Base-by-base conservation (phyloP, 768 basidiomycete species). In the Suillus paluster region DNA sequence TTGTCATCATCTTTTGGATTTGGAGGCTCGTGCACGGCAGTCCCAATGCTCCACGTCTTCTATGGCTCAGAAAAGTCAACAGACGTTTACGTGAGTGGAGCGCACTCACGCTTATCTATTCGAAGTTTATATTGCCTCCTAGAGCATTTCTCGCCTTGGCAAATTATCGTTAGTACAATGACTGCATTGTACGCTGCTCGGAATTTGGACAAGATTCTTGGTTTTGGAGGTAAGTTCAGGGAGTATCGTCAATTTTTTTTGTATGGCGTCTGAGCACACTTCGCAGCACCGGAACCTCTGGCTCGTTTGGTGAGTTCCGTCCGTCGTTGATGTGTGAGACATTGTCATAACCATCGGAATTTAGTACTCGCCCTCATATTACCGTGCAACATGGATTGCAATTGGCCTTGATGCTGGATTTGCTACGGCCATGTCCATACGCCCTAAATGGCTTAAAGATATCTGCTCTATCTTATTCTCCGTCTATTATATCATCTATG, bases 381-480 rank as follows among this genome's bases (percentile, higher is more conserved):
- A 96, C 78, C 90, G 97, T 27, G 97, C 95, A 9, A 97, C 96
- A 57, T 99, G 95, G 91, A 89, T 99, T 61, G 86, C 77, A 54
- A 97, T 93, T 1, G 96, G 95, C 2, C 80, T 98, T n/a, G 97
- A 99, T 72, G 95, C 96, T 3, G 97, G 96, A 1, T 98, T 99
- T 71, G 95, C 95, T 0, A 95, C 95, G 0, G 96, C 97, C 14
- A 95, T 97, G 92, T 80, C 86, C 2, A 93, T 99, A 60, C 87
- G 90, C 15, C 92, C 94, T 4, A 94, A 91, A 71, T 97, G 94
- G 95, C 75, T 98, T 11, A 85, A 90, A 66, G 94, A 99, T 72
- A 76, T 97, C 6, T 90, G 88, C 57, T 94, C 94, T 45, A 78
- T 97, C 48, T 67, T 94, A 25, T 97, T 97, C 73, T 89, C 94